Evolutionary conservation across 2,329 filamentous ascomycete species (phyloP), one percentile per base, ranked within the genome.

Genomic region (Fonsecaea erecta): DNA sequence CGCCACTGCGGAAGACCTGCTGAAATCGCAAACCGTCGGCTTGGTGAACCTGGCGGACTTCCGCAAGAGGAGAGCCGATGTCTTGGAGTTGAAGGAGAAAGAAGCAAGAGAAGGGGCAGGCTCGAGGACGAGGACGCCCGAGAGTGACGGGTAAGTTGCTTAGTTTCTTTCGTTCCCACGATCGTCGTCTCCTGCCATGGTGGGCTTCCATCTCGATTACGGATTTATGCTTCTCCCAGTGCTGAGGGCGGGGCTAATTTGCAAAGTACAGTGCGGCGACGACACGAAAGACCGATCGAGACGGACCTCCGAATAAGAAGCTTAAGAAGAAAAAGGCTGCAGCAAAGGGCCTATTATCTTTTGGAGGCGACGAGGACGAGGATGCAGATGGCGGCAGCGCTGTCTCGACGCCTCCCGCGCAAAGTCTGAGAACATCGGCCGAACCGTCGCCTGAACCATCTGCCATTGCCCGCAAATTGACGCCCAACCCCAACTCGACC

Each of bases 21-120:
- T 97, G 54, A 94, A 94, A 66, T 91, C 88, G 60, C 88, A 92
- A 74, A 96, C 92, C 0, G 93, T 97, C 70, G 95, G 95, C 46
- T 88, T 99, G 2, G 94, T 98, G 60, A 87, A 91, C 64, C 88
- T 97, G 51, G 92, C 91, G 70, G 95, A 98, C 76, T 98, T 96
- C 77, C 92, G 94, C 78, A 98, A 99, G 81, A 89, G 95, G 65
- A 92, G 94, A 77, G 93, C 93, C 72, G 92, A 97, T 78, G 92
- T 93, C n/a, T 82, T 97, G 54, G 94, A 97, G 77, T 89, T 92
- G 75, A 94, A 95, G 74, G 92, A 95, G 74, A 87, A 90, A 73
- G 92, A 95, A 73, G 89, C 87, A 12, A 87, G 88, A 74, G 90
- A 91, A 70, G 84, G 82, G 46, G 78, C 79, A 1, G 75, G 43